Base-by-base conservation (phyloP, 2,329 filamentous ascomycete genomes). In the Aspergillus sp. region DNA sequence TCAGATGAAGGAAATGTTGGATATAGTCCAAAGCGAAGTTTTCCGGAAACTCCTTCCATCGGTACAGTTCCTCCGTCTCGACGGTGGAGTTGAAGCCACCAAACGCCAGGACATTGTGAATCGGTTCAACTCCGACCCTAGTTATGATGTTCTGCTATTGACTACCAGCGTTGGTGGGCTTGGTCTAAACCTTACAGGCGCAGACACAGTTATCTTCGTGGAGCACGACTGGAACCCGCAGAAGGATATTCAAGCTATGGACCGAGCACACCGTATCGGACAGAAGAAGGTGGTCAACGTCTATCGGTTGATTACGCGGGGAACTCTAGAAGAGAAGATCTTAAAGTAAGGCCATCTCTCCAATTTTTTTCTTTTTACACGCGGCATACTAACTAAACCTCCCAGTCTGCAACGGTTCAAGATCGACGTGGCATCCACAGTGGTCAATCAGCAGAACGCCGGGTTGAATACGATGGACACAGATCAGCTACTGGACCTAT, bases 201-300 rank as follows among this genome's bases (percentile, higher is more conserved):
- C 95, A 3, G 95, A 99, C 75, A 99, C 95, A 0, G 95, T 99
- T 74, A 99, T 99, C 66, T 99, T 99, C 69, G 96, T 99, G 30
- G 95, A 99, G 76, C 96, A 99, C 75, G 95, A 99, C 75, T 99
- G 95, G 95, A 99, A 99, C 72, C 95, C 95, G 32, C 95, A 99
- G 73, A 96, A 96, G 75, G 95, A 99, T 76, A 85, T 99, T 65
- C 95, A 99, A 72, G 95, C 95, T 64, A 99, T 99, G 95, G 95
- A 99, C 72, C 91, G 95, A 59, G 95, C 95, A 8, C 95, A 99
- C 81, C 88, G 95, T 66, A 98, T 99, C 68, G 95, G 95, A 2
- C 95, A 99, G 80, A 99, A 99, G 86, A 99, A 98, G 84, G 95
- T 98, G 38, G 95, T 99, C 66, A 99, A 99, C 70, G 95, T 99